A percentile compares a stretch with the other conserved stretches of the same genome.
phyloP scores from a whole-genome alignment of 768 basidiomycete species.

The Psilocybe sp. region DNA sequence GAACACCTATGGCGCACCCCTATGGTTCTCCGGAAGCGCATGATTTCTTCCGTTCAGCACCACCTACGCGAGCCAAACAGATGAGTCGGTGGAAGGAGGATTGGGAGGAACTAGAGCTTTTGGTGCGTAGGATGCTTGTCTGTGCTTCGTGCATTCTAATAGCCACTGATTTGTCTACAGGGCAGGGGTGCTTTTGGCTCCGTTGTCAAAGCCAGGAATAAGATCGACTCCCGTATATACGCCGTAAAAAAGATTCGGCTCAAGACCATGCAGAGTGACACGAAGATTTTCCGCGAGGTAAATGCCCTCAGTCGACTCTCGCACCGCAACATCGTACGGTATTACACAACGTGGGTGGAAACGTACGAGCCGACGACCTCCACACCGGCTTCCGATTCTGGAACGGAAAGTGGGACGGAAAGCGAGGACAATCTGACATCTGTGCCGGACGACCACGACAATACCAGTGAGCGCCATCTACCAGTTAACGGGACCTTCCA shows the following conservation, averaged over 20 bases:
- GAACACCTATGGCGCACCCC: conserved; percentile 45
- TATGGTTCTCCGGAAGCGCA: conserved; percentile 58
- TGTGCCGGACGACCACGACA: conserved; percentile 32
- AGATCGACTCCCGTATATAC: conserved; percentile 82
- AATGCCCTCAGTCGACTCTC: conserved; percentile 84
- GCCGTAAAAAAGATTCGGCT: conserved; percentile 91
- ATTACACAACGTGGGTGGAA: conserved; percentile 91
- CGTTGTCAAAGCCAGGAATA: conserved; percentile 92
- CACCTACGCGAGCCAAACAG: conserved; percentile 40
- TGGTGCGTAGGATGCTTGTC: conserved; percentile 41
- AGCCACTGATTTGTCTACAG: conserved; percentile 30
- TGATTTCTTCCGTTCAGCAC: conserved; percentile 54
- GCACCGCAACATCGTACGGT: conserved; percentile 89
- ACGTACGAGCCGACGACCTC: conserved; percentile 50
- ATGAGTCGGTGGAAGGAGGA: conserved; percentile 88
- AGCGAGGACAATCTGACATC: conserved; percentile 44
- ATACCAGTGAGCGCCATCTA: conserved; percentile 27
- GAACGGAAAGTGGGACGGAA: conserved; percentile 24
- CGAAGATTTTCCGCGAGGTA: conserved; percentile 88
- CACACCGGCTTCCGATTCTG: conserved; percentile 49
- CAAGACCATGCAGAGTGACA: conserved; percentile 73
- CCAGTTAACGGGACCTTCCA: conserved; percentile 55
- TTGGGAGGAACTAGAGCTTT: conserved; percentile 88
- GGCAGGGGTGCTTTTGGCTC: conserved; percentile 90
- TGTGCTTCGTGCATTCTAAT: neutral